Base-by-base conservation (phyloP, 495 filamentous ascomycete genomes). In the Evansstolkia leycettana region DNA sequence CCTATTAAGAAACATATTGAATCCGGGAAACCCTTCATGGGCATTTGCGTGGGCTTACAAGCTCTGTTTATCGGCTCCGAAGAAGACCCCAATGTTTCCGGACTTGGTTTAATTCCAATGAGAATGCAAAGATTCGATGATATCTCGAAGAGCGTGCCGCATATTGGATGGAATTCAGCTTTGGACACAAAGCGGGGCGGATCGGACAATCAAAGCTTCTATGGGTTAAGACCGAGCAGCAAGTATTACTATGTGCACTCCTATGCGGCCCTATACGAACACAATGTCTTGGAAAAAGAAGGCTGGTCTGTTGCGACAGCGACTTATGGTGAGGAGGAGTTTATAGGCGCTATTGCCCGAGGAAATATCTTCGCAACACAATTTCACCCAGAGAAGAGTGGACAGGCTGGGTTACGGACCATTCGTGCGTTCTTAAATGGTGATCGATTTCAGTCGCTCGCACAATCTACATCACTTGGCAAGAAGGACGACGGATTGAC, bases 231-330 rank as follows among this genome's bases (percentile, higher is more conserved):
- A 29, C 75, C 82, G 3, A 63, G 64, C 44, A 93, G 84, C 56
- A 95, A 96, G 55, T 98, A 96, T 66, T 98, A 98, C 55, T 98
- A 96, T 47, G 87, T 98, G 23, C 90, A 98, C 59, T 86, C 84
- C 1, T 98, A 93, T 50, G 89, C 87, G 36, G 79, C 79, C 13
- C 80, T 79, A 0, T 87, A 94, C 51, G 57, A 55, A 33, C 60
- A 73, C 38, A 84, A 76, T 5, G 64, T 77, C 27, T 60, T 90
- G 10, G 86, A 90, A 47, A 61, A 62, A 39, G 70, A 79, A 11
- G 90, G 85, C 2, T 95, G 90, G 88, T 75, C 73, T 1, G 80
- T 95, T 10, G 90, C 92, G 10, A 89, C 80, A 2, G 89, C 76
- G 1, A 75, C 70, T 17, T 96, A 98, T 54, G 88, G 90, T 8